Percentiles rank a stretch among this genome's conserved stretches.
Evolutionary conservation across 306 rosid genomes (phyloP).

Genomic region (Vigna unguiculata): DNA sequence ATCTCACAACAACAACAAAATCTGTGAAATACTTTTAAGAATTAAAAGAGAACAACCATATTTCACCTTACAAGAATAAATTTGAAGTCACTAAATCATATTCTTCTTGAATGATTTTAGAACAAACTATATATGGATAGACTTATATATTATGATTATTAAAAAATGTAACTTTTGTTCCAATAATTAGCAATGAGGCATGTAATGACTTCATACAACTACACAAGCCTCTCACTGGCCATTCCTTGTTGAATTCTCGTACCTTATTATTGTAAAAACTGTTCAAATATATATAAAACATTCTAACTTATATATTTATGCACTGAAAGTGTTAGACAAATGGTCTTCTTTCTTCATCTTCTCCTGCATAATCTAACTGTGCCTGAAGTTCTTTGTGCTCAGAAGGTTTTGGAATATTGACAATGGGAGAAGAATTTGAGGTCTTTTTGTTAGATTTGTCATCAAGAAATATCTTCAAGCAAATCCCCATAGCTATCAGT

Average conservation of each 20-base stretch:
- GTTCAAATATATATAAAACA: background rate
- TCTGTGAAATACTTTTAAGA: no score
- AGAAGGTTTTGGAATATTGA: slow-evolving; percentile 7
- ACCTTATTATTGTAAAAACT: background rate
- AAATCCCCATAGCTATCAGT: slow-evolving; percentile 18
- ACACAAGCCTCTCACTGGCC: background rate
- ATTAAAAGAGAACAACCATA: no score
- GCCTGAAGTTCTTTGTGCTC: background rate
- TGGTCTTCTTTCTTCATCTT: background rate
- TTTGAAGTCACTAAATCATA: no score
- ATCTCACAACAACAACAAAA: no score
- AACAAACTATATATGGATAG: background rate
- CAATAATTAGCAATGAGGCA: background rate
- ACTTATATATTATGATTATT: background rate
- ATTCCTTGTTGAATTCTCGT: background rate
- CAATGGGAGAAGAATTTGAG: slow-evolving; percentile 6
- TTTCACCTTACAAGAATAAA: no score
- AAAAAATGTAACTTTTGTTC: background rate
- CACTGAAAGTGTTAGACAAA: background rate
- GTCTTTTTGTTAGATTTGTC: background rate
- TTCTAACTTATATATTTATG: background rate
- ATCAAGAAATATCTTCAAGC: slow-evolving; percentile 16
- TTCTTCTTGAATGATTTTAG: no score
- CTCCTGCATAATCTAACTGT: background rate
- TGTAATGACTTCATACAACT: background rate